Base-by-base conservation (phyloP, 345 rosid species). In the Firmiana major region DNA sequence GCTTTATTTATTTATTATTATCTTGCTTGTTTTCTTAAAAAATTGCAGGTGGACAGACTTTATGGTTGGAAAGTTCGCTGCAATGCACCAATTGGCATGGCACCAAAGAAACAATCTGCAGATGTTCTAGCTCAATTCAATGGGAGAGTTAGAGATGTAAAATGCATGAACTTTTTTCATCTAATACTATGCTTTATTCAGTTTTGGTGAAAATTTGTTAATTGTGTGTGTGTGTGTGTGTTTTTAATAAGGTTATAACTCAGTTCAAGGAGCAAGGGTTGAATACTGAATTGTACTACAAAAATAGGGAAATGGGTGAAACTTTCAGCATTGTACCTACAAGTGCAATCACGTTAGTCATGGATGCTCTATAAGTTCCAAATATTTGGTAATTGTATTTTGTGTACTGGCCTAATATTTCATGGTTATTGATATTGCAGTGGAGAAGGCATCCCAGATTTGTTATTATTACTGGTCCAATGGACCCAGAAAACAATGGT, bases 401-500 rank as follows among this genome's bases (percentile, higher is more conserved):
- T 36, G 57, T 19, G 49, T n/a, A 42, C 17, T 67, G 51, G 22
- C 43, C 68, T 85, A 57, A 83, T 40, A 5, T 81, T 63, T 63
- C 79, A 57, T 46, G 10, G 74, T 80, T 83, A 55, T 68, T 76
- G 75, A 76, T 79, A 72, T 86, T 76, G 22, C 82, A 93, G 99
- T 82, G 99, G 99, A 51, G 98, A 95, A 80, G 98, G 99, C 36
- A 85, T 95, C 78, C 99, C 97, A 4, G 98, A 95, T 88, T 73
- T 93, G 70, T 84, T 95, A 80, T 84, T 95, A 79, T 82, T 89
- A 74, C 87, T 95, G 76, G 92, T 95, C 79, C 94, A 92, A 19
- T 95, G 97, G 98, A 84, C 94, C 78, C 98, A 95, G 85, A 95
- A 89, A 82, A 93, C 99, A 55, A 93, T 95, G 99, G 92, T 90